Conservation (phyloP, 768 basidiomycete genomes). For the Mrakia frigida region DNA sequence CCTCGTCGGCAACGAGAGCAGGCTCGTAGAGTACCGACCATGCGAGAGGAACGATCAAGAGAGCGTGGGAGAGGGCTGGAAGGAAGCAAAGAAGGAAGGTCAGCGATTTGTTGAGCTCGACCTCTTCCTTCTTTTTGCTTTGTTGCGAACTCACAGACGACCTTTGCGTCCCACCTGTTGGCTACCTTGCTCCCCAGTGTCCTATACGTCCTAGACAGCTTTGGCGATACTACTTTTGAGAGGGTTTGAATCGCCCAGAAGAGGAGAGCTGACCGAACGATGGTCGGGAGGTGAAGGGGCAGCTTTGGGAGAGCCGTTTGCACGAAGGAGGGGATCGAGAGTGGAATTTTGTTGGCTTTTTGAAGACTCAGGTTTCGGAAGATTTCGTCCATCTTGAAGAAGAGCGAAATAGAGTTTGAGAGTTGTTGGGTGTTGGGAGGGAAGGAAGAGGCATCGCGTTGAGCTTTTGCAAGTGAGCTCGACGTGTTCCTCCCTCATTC, state of each 20-base stretch:
- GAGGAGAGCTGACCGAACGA: slow-evolving; percentile 1
- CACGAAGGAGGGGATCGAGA: background rate
- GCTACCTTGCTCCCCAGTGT: background rate
- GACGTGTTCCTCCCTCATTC: background rate
- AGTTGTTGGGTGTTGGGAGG: background rate
- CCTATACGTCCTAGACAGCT: background rate
- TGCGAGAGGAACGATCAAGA: slow-evolving; percentile 16
- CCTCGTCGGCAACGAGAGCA: slow-evolving; percentile 8
- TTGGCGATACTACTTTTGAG: slow-evolving; percentile 9
- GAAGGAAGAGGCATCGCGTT: background rate
- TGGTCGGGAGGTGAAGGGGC: background rate
- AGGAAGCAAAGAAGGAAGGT: background rate
- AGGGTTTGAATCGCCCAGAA: background rate
- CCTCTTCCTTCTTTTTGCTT: background rate
- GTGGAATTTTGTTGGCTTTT: background rate
- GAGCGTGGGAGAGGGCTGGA: slow-evolving; percentile 9
- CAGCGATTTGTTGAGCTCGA: background rate
- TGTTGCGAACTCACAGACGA: slow-evolving; percentile 14
- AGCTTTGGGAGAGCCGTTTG: slow-evolving; percentile 17
- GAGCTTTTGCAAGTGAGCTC: background rate
- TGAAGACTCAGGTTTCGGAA: background rate
- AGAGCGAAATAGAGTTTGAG: background rate
- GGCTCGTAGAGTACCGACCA: slow-evolving; percentile 11
- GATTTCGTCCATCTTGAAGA: background rate
- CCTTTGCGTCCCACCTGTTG: slow-evolving; percentile 3